Evolutionary conservation across 2,329 filamentous ascomycete genomes (phyloP).

Genomic region (Alternaria hordeiaustralica): DNA sequence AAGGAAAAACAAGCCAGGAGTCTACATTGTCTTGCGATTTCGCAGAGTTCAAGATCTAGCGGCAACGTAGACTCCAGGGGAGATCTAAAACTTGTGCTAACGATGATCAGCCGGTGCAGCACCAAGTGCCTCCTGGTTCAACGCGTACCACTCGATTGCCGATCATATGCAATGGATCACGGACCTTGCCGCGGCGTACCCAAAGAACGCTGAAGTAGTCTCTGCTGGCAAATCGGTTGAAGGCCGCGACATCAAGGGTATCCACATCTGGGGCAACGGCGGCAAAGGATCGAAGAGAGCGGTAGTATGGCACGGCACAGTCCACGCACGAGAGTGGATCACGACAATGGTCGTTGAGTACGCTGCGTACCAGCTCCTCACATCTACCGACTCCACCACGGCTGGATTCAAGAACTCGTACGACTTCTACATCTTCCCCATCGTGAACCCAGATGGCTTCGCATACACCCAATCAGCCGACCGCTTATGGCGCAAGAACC

Average conservation of each 20-base stretch:
- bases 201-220: constrained; percentile 44
- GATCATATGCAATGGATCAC: constrained; percentile 44
- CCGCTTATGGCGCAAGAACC: constrained; percentile 51
- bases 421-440: constrained; percentile 66
- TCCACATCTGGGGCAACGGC: constrained; percentile 49
- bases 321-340: constrained; percentile 50
- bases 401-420: constrained; percentile 63
- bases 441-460: constrained; percentile 51
- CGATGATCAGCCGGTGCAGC: constrained; percentile 30
- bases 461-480: constrained; percentile 47
- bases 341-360: constrained; percentile 47
- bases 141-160: constrained; percentile 45
- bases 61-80: too few relatives aligned
- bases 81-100: constrained; percentile 23
- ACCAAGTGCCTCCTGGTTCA: constrained; percentile 45
- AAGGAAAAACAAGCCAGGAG: not conserved
- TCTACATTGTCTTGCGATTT: not conserved
- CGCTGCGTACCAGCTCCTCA: constrained; percentile 46
- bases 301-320: constrained; percentile 48
- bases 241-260: constrained; percentile 48
- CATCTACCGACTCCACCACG: constrained; percentile 36
- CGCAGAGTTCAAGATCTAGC: too few relatives aligned
- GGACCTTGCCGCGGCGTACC: constrained; percentile 45
- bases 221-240: constrained; percentile 44
- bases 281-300: constrained; percentile 47